Base-by-base conservation (phyloP, 2,329 filamentous ascomycete genomes). In the Phaeosphaeria sp. region DNA sequence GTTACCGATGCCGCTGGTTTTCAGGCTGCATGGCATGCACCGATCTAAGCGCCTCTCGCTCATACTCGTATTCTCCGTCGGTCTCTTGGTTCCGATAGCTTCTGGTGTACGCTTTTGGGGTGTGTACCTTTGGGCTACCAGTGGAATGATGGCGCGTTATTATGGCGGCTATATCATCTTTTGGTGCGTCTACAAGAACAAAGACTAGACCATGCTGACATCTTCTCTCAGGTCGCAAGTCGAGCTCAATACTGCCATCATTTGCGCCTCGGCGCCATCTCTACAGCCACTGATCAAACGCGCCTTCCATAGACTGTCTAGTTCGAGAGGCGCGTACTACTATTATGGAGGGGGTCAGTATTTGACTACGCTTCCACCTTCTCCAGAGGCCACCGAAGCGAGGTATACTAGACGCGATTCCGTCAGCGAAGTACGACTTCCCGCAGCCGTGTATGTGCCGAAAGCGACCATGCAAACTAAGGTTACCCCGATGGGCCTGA, bases 191-290 rank as follows among this genome's bases (percentile, higher is more conserved):
- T 13, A 36, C 6, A 6, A 13, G 30, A 36, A 36, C 30, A 36
- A 36, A 36, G 11, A 36, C 30, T 3, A n/a, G 8, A 44, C 17
- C 6, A 44, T 18, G n/a, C 18, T 21, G 21, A 21, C 42, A 13
- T 30, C 30, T 36, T 7, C 11, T 30, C 18, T 9, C 5, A 49
- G 21, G 25, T 59, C 64, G 15, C 65, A 68, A 36, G 63, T 72
- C 25, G 68, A 72, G 39, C 57, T 71, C 50, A 71, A 72, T 40
- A 69, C 65, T 2, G 68, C 64, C 1, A 71, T 72, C 9, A 61
- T 69, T 7, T 69, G 65, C 48, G 66, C 69, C 3, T 68, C 65
- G 1, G 60, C 55, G 2, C 69, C 69, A 17, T 69, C 64, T 11
- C 55, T 71, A 0, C 67, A 72, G 40, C 67, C 67, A 3, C 53